phyloP scores from a whole-genome alignment of 805 yeast species.

The Jamesozyma lodderae region DNA sequence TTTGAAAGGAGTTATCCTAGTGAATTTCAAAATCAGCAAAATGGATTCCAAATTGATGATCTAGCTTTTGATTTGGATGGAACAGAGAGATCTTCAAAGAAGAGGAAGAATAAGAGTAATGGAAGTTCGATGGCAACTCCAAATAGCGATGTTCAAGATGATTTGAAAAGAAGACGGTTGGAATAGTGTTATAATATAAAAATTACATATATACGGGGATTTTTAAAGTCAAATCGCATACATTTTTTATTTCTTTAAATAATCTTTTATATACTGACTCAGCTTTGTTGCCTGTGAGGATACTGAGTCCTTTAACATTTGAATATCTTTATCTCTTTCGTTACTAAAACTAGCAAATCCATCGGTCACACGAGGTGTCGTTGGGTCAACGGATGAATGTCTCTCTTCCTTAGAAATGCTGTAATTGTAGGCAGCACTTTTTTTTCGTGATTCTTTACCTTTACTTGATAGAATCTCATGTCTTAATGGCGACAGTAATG shows the following conservation, averaged over 20 bases:
- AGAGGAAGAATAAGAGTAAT: slow-evolving; percentile 25
- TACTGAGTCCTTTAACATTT: not conserved
- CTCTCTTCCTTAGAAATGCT: too few relatives aligned
- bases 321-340: not conserved
- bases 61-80: slow-evolving; percentile 31
- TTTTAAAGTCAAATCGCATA: not conserved
- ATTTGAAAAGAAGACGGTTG: slow-evolving; percentile 27
- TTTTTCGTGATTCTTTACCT: not conserved
- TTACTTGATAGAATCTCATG: not conserved
- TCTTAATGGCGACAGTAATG: not conserved
- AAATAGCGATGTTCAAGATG: slow-evolving; percentile 26
- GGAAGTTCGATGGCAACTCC: slow-evolving; percentile 32
- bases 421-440: not conserved
- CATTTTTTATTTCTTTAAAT: not conserved
- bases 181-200: slow-evolving; percentile 11
- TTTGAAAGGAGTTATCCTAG: slow-evolving; percentile 28
- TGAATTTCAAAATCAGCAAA: slow-evolving; percentile 24
- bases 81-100: slow-evolving; percentile 23
- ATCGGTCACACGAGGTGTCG: too few relatives aligned
- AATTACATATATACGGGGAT: not conserved
- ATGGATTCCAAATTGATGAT: slow-evolving; percentile 27
- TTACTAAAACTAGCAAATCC: not conserved
- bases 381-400: too few relatives aligned
- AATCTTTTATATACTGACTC: not conserved
- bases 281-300: not conserved